Conservation (phyloP, 148 eudicot genomes). For the Camellia sinensis region DNA sequence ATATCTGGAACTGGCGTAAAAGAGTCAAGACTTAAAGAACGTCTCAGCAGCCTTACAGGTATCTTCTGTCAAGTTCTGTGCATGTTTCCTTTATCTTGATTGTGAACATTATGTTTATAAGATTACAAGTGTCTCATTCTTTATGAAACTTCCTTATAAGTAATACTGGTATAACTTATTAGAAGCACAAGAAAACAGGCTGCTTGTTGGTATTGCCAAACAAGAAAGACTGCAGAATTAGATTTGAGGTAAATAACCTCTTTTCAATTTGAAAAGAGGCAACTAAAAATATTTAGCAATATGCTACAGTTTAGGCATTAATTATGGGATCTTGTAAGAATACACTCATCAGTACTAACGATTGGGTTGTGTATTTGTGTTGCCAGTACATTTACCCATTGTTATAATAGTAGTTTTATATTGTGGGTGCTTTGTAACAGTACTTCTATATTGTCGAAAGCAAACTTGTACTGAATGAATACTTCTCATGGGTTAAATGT, state of each 20-base stretch:
- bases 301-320: neutral
- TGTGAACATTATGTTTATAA: neutral
- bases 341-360: neutral
- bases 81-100: neutral
- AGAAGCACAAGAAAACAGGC: neutral
- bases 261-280: neutral
- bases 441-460: neutral
- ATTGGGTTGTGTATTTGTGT: constrained; percentile 2
- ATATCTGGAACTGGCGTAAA: constrained; percentile 57
- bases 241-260: neutral
- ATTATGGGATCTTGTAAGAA: neutral
- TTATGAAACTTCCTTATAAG: neutral
- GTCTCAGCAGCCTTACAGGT: constrained; percentile 75
- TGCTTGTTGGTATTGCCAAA: neutral
- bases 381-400: neutral
- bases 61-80: neutral
- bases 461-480: neutral
- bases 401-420: too few species aligned
- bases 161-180: neutral
- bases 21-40: constrained; percentile 49
- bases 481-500: neutral
- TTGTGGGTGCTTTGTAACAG: neutral
- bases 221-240: too few species aligned
- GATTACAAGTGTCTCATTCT: neutral
- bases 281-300: neutral